phyloP scores from a whole-genome alignment of 495 filamentous ascomycete genomes.

The Lasiosphaeriaceae sp. region DNA sequence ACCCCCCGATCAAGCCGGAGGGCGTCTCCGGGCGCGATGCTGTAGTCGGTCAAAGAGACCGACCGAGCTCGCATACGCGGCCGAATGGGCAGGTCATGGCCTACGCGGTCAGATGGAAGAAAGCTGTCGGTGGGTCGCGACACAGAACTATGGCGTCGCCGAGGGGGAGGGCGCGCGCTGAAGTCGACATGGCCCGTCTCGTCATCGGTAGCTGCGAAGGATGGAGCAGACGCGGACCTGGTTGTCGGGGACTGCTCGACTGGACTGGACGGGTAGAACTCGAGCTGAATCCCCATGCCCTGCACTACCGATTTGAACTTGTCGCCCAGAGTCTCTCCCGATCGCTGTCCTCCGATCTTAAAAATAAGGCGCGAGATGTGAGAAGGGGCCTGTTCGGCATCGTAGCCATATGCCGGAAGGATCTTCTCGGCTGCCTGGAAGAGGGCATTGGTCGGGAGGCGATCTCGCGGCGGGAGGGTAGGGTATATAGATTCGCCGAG shows the following conservation, averaged over 20 bases:
- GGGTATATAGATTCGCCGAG: slow-evolving; percentile 59
- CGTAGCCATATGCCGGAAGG: slow-evolving; percentile 60
- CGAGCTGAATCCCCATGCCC: slow-evolving; percentile 27
- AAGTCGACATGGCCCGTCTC: slow-evolving; percentile 11
- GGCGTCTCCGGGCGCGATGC: background rate
- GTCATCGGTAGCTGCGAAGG: slow-evolving; percentile 5
- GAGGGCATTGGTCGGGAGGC: slow-evolving; percentile 70
- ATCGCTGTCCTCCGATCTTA: slow-evolving; percentile 62
- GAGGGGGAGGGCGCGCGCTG: background rate
- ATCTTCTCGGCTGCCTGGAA: slow-evolving; percentile 76
- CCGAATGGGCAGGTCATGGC: slow-evolving; percentile 9
- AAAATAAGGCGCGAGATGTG: slow-evolving; percentile 75
- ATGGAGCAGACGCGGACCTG: slow-evolving; percentile 7
- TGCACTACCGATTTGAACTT: slow-evolving; percentile 34
- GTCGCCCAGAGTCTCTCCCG: slow-evolving; percentile 33
- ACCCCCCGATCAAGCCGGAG: background rate
- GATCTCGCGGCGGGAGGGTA: slow-evolving; percentile 53
- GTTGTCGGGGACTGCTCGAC: slow-evolving; percentile 10
- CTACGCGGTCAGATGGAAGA: background rate
- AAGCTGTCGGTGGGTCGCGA: slow-evolving; percentile 8
- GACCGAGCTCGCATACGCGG: slow-evolving; percentile 11
- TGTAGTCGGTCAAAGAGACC: slow-evolving; percentile 10
- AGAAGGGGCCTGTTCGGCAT: slow-evolving; percentile 64
- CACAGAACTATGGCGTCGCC: slow-evolving; percentile 10
- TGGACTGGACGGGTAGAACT: slow-evolving; percentile 24